These are phyloP conservation scores for Hyaloperonospora arabidopsidis DNA, from an alignment of 352 stramenopile genomes.

Conservation along the genomic window DNA sequence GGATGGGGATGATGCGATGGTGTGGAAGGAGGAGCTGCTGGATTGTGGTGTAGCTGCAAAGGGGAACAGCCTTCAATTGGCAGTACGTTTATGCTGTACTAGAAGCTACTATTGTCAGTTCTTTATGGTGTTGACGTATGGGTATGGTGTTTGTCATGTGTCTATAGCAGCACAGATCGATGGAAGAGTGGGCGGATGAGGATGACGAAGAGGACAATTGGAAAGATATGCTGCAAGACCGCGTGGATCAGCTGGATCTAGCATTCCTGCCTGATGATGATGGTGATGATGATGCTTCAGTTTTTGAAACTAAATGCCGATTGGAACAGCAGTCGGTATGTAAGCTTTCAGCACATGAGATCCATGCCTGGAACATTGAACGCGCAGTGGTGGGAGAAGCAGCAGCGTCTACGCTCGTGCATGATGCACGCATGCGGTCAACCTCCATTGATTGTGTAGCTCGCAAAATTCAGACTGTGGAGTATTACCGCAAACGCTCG, in stretches of 20 bases:
- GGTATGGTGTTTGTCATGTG: conserved; percentile 2
- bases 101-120: not conserved
- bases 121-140: conserved; percentile 4
- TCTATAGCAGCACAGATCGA: conserved; percentile 41
- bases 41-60: conserved; percentile 6
- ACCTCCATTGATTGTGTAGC: conserved; percentile 34
- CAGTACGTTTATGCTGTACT: conserved; percentile 12
- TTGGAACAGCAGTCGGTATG: conserved; percentile 17
- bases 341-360: conserved; percentile 3
- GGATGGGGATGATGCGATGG: conserved; percentile 34
- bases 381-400: conserved; percentile 13
- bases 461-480: conserved; percentile 32
- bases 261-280: conserved; percentile 37
- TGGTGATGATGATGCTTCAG: conserved; percentile 19
- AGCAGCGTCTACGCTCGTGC: conserved; percentile 3
- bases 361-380: conserved; percentile 20
- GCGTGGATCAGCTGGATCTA: conserved; percentile 68
- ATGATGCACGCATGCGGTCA: conserved; percentile 25
- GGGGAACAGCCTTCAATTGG: conserved; percentile 27
- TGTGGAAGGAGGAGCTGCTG: conserved; percentile 35
- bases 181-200: conserved; percentile 70
- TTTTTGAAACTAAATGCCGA: conserved; percentile 11
- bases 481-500: conserved; percentile 31
- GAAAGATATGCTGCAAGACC: conserved; percentile 71
- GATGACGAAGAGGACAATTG: conserved; percentile 76